A percentile compares a stretch with the other conserved stretches of the same genome.
phyloP scores from a whole-genome alignment of 768 basidiomycete species.

The Pleurotus pulmonarius region DNA sequence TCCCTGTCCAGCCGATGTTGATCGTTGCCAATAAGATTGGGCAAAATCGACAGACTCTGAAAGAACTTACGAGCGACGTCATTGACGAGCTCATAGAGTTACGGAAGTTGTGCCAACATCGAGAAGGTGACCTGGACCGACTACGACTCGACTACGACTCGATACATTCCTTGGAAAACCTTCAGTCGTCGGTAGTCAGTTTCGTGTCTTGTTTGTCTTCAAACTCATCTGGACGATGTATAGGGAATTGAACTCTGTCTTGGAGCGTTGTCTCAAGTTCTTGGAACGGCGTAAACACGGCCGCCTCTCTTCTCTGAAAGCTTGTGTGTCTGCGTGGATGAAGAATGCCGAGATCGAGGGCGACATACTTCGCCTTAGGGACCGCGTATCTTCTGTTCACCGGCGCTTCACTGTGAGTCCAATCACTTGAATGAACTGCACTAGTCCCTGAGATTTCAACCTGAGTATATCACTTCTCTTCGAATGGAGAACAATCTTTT shows the following conservation, averaged over 20 bases:
- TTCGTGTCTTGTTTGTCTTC: too few relatives aligned
- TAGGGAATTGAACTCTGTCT: too few relatives aligned
- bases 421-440: too few relatives aligned
- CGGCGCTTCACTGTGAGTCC: background rate
- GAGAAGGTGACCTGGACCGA: background rate
- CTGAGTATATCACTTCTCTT: background rate
- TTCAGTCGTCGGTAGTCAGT: background rate
- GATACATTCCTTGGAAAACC: background rate
- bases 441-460: background rate
- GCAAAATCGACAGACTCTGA: background rate
- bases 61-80: background rate
- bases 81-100: background rate
- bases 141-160: background rate
- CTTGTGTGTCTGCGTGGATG: background rate
- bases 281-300: background rate
- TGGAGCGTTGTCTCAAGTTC: background rate
- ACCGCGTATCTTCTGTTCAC: background rate
- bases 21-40: background rate
- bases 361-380: background rate
- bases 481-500: conserved; percentile 1
- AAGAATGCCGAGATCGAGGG: background rate
- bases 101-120: background rate
- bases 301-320: background rate
- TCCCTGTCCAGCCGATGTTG: background rate
- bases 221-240: too few relatives aligned